These are phyloP conservation scores for Cladosporium sp. DNA, from an alignment of 2,329 filamentous ascomycete genomes.

Conservation along the genomic window DNA sequence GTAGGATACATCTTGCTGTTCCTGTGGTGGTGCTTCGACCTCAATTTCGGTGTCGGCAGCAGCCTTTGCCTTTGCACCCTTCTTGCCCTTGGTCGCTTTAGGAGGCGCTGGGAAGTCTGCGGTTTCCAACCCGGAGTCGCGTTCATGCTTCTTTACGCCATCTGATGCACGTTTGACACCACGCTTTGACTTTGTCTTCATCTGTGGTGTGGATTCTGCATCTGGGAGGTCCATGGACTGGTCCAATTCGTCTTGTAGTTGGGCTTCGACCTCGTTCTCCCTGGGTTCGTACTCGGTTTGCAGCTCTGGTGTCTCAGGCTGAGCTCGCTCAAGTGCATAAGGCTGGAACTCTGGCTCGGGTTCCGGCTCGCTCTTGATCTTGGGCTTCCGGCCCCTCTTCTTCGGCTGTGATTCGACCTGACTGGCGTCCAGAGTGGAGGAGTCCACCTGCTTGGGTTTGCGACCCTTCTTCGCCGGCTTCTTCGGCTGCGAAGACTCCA, in stretches of 20 bases:
- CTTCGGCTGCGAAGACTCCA: constrained; percentile 26
- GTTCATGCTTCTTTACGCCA: constrained; percentile 36
- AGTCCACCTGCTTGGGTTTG: constrained; percentile 33
- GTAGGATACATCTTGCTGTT: constrained; percentile 1
- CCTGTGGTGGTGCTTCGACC: constrained; percentile 5
- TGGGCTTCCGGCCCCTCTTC: constrained; percentile 35
- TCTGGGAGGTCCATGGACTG: constrained; percentile 31
- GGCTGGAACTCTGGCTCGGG: constrained; percentile 27
- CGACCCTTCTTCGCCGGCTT: constrained; percentile 30
- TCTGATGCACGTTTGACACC: constrained; percentile 44
- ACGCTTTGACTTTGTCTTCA: constrained; percentile 30
- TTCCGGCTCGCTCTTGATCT: constrained; percentile 31
- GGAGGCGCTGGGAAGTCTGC: constrained; percentile 27
- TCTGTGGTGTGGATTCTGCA: constrained; percentile 32
- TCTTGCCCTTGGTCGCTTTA: constrained; percentile 34
- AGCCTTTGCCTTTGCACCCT: constrained; percentile 16
- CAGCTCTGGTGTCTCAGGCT: constrained; percentile 22
- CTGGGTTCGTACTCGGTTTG: constrained; percentile 21
- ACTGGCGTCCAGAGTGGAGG: constrained; percentile 34
- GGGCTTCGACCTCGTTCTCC: constrained; percentile 33
- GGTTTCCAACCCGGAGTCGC: constrained; percentile 27
- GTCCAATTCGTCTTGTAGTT: constrained; percentile 39
- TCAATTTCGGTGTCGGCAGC: not conserved
- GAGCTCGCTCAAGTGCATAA: constrained; percentile 25
- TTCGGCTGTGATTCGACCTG: constrained; percentile 32